Evolutionary conservation across 1,139 yeast genomes (phyloP).

Genomic region (Geotrichum phurueaensis): DNA sequence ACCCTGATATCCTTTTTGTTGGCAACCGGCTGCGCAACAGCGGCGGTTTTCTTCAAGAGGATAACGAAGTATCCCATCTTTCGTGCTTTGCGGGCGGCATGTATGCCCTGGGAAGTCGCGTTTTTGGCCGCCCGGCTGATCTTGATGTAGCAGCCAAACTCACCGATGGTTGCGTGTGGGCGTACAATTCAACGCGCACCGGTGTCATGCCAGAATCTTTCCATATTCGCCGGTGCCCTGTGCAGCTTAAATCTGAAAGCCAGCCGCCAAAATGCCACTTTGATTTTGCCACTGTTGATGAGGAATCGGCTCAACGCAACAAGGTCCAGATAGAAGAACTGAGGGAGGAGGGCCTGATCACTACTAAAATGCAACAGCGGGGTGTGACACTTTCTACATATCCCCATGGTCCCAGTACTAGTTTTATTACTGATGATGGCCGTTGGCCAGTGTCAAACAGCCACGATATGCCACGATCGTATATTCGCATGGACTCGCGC

Average conservation of each 20-base stretch:
- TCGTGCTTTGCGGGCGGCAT: conserved; percentile 74
- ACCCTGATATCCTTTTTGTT: conserved; percentile 43
- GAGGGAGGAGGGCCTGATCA: not conserved
- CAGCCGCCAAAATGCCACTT: conserved; percentile 19
- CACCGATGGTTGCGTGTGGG: conserved; percentile 62
- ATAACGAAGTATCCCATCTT: conserved; percentile 46
- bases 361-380: not conserved
- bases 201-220: conserved; percentile 45
- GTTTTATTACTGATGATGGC: conserved; percentile 18
- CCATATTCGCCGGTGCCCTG: conserved; percentile 37
- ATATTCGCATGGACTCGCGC: conserved; percentile 40
- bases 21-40: conserved; percentile 31
- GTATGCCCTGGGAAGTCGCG: conserved; percentile 59
- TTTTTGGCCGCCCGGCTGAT: conserved; percentile 48
- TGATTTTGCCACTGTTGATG: conserved; percentile 22
- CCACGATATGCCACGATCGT: conserved; percentile 36
- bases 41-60: conserved; percentile 15
- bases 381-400: not conserved
- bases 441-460: conserved; percentile 31
- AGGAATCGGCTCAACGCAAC: conserved; percentile 1
- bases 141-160: conserved; percentile 53
- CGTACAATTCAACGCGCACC: conserved; percentile 45
- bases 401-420: not conserved
- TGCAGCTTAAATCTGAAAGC: conserved; percentile 26
- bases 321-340: not conserved